Base-by-base conservation (phyloP, 805 yeast species). In the Ogataea ramenticola region DNA sequence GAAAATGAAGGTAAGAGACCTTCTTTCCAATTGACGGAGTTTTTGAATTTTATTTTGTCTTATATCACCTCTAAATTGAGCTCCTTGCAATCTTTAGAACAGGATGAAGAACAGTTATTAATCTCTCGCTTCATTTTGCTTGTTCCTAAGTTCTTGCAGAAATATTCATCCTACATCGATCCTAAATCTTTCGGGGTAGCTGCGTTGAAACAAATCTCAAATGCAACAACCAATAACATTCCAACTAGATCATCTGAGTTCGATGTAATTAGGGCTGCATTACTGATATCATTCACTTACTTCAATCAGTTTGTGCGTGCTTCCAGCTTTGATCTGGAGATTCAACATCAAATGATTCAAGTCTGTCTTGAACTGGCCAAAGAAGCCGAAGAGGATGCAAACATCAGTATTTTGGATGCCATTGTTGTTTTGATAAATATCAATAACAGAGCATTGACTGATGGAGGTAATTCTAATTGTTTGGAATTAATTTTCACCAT, bases 351-450 rank as follows among this genome's bases (percentile, higher is more conserved):
- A 15, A 44, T 65, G 24, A 45, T 75, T 32, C 39, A 50, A 1
- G 49, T 77, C 0, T 70, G 80, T 11, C 54, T 59, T 3, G 58
- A 71, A 2, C 60, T 91, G 10, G 56, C 74, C 3, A 74, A 71
- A 1, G 82, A 77, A 1, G 75, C 93, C 0, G 85, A 80, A 38
- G 96, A 87, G 39, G 98, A 90, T 54, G 75, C 96, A 0, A 79
- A 85, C 31, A 76, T 89, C 1, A 70, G 84, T 39, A 61, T 90
- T 36, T 71, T 86, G 12, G 96, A 89, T 57, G 74, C 84, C 0
- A 61, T 86, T n/a, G 70, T 80, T 1, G 69, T 73, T 3, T 75
- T 80, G 1, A 73, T 85, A 34, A 68, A 70, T 40, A 68, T 82
- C 9, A 68, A 72, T 46, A 67, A 66, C 41, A 54, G 51, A 9